These are phyloP conservation scores for Alternaria brassicicola DNA, from an alignment of 2,329 filamentous ascomycete genomes.

Conservation along the genomic window DNA sequence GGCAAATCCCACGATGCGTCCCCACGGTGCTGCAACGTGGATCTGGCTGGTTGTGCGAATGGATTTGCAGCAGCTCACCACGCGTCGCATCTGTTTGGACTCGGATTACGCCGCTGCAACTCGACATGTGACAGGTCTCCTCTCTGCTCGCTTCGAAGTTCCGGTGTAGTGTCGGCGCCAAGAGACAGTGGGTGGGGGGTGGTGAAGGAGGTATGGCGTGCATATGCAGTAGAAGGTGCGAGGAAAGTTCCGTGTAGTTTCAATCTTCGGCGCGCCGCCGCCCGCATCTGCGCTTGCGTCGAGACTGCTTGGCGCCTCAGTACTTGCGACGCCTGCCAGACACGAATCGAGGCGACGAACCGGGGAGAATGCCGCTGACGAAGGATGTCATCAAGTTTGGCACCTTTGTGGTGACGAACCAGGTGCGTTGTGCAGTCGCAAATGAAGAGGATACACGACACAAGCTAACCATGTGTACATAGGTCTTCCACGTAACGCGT, in stretches of 20 bases:
- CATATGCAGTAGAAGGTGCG: conserved; percentile 9
- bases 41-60: conserved; percentile 23
- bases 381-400: conserved; percentile 52
- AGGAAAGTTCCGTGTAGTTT: conserved; percentile 20
- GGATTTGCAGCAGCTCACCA: conserved; percentile 21
- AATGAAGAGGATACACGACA: background rate
- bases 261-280: conserved; percentile 5
- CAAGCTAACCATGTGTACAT: background rate
- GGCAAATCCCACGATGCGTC: conserved; percentile 23
- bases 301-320: conserved; percentile 4
- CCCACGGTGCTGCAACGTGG: conserved; percentile 19
- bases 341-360: background rate
- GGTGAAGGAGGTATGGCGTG: conserved; percentile 1
- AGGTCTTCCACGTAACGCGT: conserved; percentile 87
- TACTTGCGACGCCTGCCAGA: conserved; percentile 9
- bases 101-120: conserved; percentile 3
- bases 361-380: conserved; percentile 45
- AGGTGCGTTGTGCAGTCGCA: conserved; percentile 40
- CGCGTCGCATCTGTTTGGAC: conserved; percentile 13
- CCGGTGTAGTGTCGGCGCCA: conserved; percentile 4
- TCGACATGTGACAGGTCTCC: conserved; percentile 20
- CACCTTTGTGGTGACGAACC: conserved; percentile 53
- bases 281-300: conserved; percentile 4
- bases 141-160: conserved; percentile 4
- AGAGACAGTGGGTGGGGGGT: background rate